Conservation (phyloP, 2,329 filamentous ascomycete genomes). For the Sporothrix phasma region DNA sequence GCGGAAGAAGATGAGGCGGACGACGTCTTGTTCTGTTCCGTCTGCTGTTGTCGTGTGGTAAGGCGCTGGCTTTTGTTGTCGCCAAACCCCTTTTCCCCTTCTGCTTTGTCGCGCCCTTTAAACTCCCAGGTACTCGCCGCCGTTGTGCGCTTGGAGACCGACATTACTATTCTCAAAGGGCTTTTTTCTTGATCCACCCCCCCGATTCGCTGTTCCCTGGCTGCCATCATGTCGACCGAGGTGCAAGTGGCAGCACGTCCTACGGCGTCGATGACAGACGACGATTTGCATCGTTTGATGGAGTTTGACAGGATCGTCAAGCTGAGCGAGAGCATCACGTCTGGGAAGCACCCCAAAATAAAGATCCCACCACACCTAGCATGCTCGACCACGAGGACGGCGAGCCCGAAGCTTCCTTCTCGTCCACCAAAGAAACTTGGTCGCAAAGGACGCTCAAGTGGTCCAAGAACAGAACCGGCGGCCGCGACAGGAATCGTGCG, state of each 20-base stretch:
- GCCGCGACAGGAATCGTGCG: background rate
- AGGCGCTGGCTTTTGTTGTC: background rate
- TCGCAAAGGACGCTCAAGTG: background rate
- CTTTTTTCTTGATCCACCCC: background rate
- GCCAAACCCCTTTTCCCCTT: background rate
- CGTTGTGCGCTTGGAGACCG: background rate
- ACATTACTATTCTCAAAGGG: background rate
- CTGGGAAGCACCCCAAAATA: constrained; percentile 61
- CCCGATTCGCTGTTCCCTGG: background rate
- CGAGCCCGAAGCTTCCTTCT: constrained; percentile 18
- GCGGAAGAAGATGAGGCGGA: background rate
- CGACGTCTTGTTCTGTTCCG: background rate
- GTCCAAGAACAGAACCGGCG: background rate
- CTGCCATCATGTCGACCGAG: constrained; percentile 18
- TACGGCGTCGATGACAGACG: constrained; percentile 27
- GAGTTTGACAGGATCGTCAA: constrained; percentile 73
- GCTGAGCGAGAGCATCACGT: constrained; percentile 70
- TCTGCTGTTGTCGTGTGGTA: background rate
- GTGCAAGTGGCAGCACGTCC: constrained; percentile 10
- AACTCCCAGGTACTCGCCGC: background rate
- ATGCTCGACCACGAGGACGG: constrained; percentile 5
- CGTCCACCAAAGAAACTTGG: background rate
- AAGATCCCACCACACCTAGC: constrained; percentile 39
- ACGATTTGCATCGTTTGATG: constrained; percentile 47
- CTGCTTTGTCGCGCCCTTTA: background rate